A percentile compares a stretch with the other conserved stretches of the same genome.
Evolutionary conservation across 2,329 filamentous ascomycete genomes (phyloP).

Genomic region (Verticillium zaregamsianum): DNA sequence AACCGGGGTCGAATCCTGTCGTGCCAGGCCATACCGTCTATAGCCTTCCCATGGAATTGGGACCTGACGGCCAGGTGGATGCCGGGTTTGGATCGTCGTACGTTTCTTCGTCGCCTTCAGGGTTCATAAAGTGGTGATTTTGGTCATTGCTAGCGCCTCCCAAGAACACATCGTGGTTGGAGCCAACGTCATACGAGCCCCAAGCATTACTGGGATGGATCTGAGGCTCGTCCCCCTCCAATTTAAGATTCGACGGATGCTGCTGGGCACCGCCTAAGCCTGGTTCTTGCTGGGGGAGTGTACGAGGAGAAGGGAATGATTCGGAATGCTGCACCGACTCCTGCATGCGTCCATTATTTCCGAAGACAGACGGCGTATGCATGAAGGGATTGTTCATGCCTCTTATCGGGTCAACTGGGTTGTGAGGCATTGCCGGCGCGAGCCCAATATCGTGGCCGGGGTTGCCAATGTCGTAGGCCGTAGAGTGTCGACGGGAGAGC

Average conservation of each 20-base stretch:
- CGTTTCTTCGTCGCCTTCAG: background rate
- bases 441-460: background rate
- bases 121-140: background rate
- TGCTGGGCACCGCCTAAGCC: background rate
- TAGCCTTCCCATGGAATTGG: background rate
- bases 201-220: background rate
- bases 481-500: background rate
- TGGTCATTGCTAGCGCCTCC: background rate
- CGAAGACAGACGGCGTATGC: background rate
- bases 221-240: background rate
- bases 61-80: background rate
- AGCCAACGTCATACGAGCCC: background rate
- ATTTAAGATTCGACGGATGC: background rate
- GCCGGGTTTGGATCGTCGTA: background rate
- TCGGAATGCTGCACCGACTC: background rate
- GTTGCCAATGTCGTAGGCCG: background rate
- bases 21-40: background rate
- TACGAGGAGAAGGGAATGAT: background rate
- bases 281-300: background rate
- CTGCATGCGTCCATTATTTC: background rate
- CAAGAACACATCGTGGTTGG: background rate
- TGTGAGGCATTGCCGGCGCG: background rate
- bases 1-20: background rate
- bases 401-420: background rate
- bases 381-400: background rate